Percentiles rank a stretch among this genome's conserved stretches.
Conservation (phyloP, 192 early-diverging fungal species). For the Backusella australiensis region DNA sequence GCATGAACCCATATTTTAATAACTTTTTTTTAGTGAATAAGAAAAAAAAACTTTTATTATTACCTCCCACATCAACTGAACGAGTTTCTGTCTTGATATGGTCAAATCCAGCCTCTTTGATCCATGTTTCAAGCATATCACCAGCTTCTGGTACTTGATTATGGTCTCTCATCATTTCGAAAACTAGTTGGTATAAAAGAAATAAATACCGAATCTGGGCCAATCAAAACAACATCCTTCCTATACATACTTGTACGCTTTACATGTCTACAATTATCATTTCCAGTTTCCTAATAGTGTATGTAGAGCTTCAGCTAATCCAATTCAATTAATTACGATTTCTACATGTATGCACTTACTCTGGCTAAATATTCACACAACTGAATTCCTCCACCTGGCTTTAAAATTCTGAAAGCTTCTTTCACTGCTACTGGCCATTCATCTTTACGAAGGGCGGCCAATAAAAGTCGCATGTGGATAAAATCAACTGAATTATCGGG, state of each 20-base stretch:
- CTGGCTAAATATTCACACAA: constrained; percentile 15
- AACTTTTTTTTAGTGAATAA: background rate
- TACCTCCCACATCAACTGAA: background rate
- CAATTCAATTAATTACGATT: background rate
- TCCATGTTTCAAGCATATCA: background rate
- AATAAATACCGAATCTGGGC: background rate
- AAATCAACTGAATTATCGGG: constrained; percentile 32
- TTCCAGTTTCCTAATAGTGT: constrained; percentile 6
- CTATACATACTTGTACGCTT: background rate
- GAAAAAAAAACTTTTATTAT: background rate
- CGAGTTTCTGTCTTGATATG: background rate
- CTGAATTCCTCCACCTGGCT: constrained; percentile 26
- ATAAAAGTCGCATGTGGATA: constrained; percentile 20
- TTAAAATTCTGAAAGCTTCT: constrained; percentile 17
- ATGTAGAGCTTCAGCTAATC: background rate
- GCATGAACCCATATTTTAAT: background rate
- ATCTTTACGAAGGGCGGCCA: background rate
- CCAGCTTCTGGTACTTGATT: constrained; percentile 2
- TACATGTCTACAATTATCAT: background rate
- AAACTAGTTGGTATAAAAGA: background rate
- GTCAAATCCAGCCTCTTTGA: background rate
- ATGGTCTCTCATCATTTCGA: background rate
- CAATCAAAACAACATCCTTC: background rate
- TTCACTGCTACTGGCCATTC: constrained; percentile 17
- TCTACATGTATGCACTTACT: background rate